A percentile compares a stretch with the other conserved stretches of the same genome.
Evolutionary conservation across 1,139 yeast genomes (phyloP).

Genomic region (Scheffersomyces titani): DNA sequence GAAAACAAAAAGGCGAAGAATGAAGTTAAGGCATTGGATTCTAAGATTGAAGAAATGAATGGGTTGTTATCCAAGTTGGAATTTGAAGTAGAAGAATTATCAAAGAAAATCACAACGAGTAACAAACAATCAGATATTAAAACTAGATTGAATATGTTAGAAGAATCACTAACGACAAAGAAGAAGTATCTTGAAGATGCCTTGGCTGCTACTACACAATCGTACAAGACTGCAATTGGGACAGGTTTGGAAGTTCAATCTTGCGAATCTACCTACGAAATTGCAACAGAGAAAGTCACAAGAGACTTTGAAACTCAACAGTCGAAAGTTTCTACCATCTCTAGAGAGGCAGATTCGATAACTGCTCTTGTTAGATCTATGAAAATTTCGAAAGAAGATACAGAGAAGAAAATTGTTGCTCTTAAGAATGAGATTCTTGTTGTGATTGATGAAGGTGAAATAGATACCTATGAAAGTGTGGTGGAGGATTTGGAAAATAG

Average conservation of each 20-base stretch:
- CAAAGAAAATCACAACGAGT: slow-evolving; percentile 49
- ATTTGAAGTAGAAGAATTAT: slow-evolving; percentile 53
- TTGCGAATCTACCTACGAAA: slow-evolving; percentile 19
- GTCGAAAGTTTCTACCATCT: slow-evolving; percentile 4
- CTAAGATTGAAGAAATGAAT: slow-evolving; percentile 41
- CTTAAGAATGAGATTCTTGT: slow-evolving; percentile 22
- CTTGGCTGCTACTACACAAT: neutral
- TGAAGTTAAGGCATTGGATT: slow-evolving; percentile 29
- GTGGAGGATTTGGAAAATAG: slow-evolving; percentile 62
- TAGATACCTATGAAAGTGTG: slow-evolving; percentile 51
- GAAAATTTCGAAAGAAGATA: slow-evolving; percentile 11
- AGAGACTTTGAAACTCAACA: slow-evolving; percentile 11
- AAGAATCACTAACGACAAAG: slow-evolving; percentile 13
- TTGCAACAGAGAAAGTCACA: slow-evolving; percentile 10
- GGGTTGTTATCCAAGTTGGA: slow-evolving; percentile 46
- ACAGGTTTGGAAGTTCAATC: slow-evolving; percentile 23
- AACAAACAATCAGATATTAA: slow-evolving; percentile 59
- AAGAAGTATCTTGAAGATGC: slow-evolving; percentile 2
- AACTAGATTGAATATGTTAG: slow-evolving; percentile 12
- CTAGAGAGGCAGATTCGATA: slow-evolving; percentile 12
- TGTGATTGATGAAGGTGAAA: slow-evolving; percentile 43
- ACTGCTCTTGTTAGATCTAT: slow-evolving; percentile 14
- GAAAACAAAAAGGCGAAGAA: slow-evolving; percentile 25
- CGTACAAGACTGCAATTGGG: slow-evolving; percentile 17
- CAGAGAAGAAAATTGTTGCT: slow-evolving; percentile 16